Conservation (phyloP, 805 yeast species). For the Barnettozyma vustinii region DNA sequence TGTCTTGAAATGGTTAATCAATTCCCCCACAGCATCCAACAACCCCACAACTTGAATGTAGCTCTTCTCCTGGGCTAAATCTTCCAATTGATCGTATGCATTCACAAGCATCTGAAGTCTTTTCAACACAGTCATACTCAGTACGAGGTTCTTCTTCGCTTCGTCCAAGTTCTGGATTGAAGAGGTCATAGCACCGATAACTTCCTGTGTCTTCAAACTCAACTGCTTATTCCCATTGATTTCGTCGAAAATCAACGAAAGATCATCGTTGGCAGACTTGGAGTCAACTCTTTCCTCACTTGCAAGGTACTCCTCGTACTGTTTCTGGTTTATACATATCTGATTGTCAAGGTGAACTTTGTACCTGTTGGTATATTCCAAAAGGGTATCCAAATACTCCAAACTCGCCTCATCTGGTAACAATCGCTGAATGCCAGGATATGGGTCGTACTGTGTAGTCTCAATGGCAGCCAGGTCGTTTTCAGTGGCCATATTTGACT, state of each 20-base stretch:
- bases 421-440: conserved; percentile 44
- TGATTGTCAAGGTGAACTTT: conserved; percentile 43
- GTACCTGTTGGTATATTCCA: conserved; percentile 45
- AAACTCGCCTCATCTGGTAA: conserved; percentile 48
- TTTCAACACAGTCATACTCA: conserved; percentile 80
- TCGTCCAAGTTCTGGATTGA: conserved; percentile 75
- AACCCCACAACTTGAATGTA: conserved; percentile 52
- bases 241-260: conserved; percentile 36
- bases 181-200: conserved; percentile 65
- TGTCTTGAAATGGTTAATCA: conserved; percentile 66
- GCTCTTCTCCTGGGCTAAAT: conserved; percentile 39
- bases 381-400: conserved; percentile 43
- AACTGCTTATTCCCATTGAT: conserved; percentile 42
- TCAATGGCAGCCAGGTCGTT: conserved; percentile 21
- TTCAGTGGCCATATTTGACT: not conserved
- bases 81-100: conserved; percentile 59
- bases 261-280: conserved; percentile 17
- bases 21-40: conserved; percentile 66
- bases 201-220: conserved; percentile 50
- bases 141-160: conserved; percentile 77
- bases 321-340: conserved; percentile 34
- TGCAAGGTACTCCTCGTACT: conserved; percentile 27
- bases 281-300: conserved; percentile 19
- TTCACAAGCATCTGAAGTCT: conserved; percentile 80
- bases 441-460: conserved; percentile 45